A percentile compares a stretch with the other conserved stretches of the same genome.
These are phyloP conservation scores for Leccinum sublutescens DNA, from an alignment of 768 basidiomycete genomes.

Conservation along the genomic window DNA sequence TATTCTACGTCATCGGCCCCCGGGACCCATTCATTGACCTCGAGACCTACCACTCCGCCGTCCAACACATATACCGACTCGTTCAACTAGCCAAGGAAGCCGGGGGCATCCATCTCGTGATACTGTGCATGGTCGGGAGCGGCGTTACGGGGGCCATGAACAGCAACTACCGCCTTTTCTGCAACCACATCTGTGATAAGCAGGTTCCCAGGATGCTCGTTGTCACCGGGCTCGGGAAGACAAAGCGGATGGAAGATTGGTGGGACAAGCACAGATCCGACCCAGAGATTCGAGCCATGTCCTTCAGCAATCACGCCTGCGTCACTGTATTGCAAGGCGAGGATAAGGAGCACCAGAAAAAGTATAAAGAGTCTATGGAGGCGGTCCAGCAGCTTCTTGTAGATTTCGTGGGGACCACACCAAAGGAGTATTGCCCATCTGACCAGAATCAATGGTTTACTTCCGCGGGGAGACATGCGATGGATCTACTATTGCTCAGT, in stretches of 20 bases:
- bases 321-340: constrained; percentile 28
- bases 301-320: constrained; percentile 26
- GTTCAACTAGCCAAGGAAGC: constrained; percentile 17
- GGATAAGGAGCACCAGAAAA: constrained; percentile 14
- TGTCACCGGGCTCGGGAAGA: constrained; percentile 39
- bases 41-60: constrained; percentile 12
- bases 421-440: constrained; percentile 8
- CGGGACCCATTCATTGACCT: constrained; percentile 28
- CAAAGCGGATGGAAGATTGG: constrained; percentile 33
- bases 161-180: constrained; percentile 39
- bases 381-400: constrained; percentile 14
- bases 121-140: constrained; percentile 40
- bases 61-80: constrained; percentile 30
- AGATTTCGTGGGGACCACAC: constrained; percentile 8
- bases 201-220: constrained; percentile 38
- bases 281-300: constrained; percentile 8
- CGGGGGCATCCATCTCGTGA: constrained; percentile 40
- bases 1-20: constrained; percentile 34
- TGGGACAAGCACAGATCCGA: constrained; percentile 27
- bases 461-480: constrained; percentile 12
- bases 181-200: constrained; percentile 35
- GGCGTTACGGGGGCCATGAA: constrained; percentile 31
- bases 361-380: constrained; percentile 16
- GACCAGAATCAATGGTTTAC: constrained; percentile 17
- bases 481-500: constrained; percentile 14